phyloP scores from a whole-genome alignment of 2,329 filamentous ascomycete species.

The Beauveria australis region DNA sequence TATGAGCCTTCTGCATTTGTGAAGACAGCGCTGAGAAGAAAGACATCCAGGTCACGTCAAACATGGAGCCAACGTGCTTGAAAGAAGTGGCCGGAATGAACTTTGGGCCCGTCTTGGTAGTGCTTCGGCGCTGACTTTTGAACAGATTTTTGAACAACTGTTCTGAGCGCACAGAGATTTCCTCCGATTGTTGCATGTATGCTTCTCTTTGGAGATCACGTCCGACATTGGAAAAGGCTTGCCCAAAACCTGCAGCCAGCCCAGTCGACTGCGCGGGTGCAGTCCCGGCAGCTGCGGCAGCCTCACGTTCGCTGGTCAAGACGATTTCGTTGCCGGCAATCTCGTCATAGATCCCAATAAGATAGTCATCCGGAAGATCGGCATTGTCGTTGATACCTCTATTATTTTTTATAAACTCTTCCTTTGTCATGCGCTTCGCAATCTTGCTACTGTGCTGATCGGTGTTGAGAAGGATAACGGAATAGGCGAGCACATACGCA shows the following conservation, averaged over 20 bases:
- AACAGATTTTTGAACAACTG: conserved; percentile 92
- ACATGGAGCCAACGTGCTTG: conserved; percentile 96
- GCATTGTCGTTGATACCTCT: conserved; percentile 95
- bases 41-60: conserved; percentile 98
- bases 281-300: conserved; percentile 70
- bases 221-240: conserved; percentile 84
- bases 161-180: conserved; percentile 66
- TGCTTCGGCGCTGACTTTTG: conserved; percentile 76
- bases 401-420: conserved; percentile 99
- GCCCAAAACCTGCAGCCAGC: conserved; percentile 74
- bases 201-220: conserved; percentile 88
- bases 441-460: conserved; percentile 90
- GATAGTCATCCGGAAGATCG: conserved; percentile 87
- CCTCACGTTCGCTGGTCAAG: conserved; percentile 82
- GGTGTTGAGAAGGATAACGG: conserved; percentile 92
- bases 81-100: conserved; percentile 92
- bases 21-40: conserved; percentile 92
- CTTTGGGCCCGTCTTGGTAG: conserved; percentile 57
- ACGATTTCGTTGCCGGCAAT: conserved; percentile 91
- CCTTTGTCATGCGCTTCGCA: conserved; percentile 77
- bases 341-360: conserved; percentile 83
- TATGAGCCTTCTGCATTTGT: conserved; percentile 87
- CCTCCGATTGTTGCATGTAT: conserved; percentile 89
- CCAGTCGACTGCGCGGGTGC: conserved; percentile 53
- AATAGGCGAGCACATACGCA: conserved; percentile 91